Conservation (phyloP, 805 yeast species). For the Wickerhamomyces tratensis region DNA sequence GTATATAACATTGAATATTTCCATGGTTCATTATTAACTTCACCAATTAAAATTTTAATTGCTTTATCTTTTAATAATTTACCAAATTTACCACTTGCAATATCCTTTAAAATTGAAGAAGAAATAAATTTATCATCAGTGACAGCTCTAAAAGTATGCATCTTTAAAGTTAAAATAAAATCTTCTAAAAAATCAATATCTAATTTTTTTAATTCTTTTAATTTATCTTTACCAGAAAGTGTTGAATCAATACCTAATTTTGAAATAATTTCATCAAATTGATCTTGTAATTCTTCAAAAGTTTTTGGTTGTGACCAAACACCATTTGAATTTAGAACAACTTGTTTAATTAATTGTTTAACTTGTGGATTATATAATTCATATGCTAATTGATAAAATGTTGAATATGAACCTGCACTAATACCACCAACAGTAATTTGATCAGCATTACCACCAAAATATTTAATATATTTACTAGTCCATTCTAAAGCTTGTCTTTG, state of each 20-base stretch:
- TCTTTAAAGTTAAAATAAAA: slow-evolving; percentile 16
- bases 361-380: slow-evolving; percentile 29
- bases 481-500: slow-evolving; percentile 37
- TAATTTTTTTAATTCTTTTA: slow-evolving; percentile 13
- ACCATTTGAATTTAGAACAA: slow-evolving; percentile 26
- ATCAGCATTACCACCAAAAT: slow-evolving; percentile 38
- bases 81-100: slow-evolving; percentile 20
- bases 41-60: slow-evolving; percentile 22
- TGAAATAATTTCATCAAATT: slow-evolving; percentile 25
- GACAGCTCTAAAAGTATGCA: slow-evolving; percentile 29
- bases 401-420: slow-evolving; percentile 36
- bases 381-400: slow-evolving; percentile 31
- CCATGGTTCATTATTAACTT: slow-evolving; percentile 24
- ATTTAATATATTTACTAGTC: slow-evolving; percentile 30
- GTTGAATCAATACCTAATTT: slow-evolving; percentile 13
- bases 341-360: slow-evolving; percentile 28
- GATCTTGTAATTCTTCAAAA: slow-evolving; percentile 23
- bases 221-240: slow-evolving; percentile 11
- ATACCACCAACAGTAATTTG: slow-evolving; percentile 35
- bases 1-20: slow-evolving; percentile 22
- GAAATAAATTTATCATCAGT: slow-evolving; percentile 29
- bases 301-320: slow-evolving; percentile 30
- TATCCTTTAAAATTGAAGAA: slow-evolving; percentile 20
- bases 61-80: slow-evolving; percentile 12
- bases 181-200: slow-evolving; percentile 12